phyloP scores from a whole-genome alignment of 1,139 yeast species.

The Magnusiomyces sp. region DNA sequence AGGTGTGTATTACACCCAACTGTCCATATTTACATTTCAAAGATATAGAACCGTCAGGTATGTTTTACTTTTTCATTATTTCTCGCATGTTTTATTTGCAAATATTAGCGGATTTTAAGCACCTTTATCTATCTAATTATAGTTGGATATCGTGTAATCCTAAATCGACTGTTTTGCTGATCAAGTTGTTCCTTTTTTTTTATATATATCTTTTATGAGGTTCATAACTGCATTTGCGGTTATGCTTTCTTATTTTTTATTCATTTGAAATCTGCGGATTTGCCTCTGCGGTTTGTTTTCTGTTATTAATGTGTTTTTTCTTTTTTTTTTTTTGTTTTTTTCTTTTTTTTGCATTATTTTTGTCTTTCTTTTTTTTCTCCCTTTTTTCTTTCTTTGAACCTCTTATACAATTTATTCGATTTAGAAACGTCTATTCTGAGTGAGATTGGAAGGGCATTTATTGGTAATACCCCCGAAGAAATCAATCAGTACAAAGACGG shows the following conservation, averaged over 20 bases:
- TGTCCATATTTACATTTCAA: slow-evolving; percentile 27
- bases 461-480: slow-evolving; percentile 21
- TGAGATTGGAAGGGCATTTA: slow-evolving; percentile 20
- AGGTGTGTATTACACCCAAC: slow-evolving; percentile 20
- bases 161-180: no score
- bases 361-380: background rate
- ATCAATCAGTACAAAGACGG: slow-evolving; percentile 18
- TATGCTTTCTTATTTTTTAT: no score
- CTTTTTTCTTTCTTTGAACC: background rate
- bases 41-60: slow-evolving; percentile 23
- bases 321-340: background rate
- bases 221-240: no score
- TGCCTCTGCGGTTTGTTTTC: no score
- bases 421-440: slow-evolving; percentile 10
- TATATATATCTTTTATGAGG: no score
- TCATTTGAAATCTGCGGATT: no score
- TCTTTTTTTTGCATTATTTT: background rate
- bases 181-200: background rate
- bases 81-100: no score
- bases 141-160: no score
- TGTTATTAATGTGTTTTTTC: background rate
- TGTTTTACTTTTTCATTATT: slow-evolving; percentile 6
- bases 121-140: no score
- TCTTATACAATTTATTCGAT: slow-evolving; percentile 16
- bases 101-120: no score